Evolutionary conservation across 2,329 filamentous ascomycete species (phyloP).

Genomic region (Trichoderma afroharzianum): DNA sequence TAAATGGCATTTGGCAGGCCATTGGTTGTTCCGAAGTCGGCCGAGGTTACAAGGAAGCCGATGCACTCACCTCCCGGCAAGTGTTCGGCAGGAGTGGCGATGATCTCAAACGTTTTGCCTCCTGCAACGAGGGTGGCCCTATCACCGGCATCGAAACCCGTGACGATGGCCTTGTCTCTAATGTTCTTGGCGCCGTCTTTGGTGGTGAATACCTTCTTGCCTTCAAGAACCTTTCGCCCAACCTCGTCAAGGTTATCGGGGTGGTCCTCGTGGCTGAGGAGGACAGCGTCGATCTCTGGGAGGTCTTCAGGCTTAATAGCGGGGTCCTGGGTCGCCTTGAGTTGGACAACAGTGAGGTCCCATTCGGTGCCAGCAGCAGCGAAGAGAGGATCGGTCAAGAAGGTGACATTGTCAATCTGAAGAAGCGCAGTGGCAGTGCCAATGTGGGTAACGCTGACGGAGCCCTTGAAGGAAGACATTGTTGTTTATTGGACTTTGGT

Average conservation of each 20-base stretch:
- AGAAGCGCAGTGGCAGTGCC: slow-evolving; percentile 48
- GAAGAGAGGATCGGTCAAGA: slow-evolving; percentile 47
- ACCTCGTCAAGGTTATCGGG: slow-evolving; percentile 46
- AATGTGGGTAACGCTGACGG: slow-evolving; percentile 41
- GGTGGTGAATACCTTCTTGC: slow-evolving; percentile 44
- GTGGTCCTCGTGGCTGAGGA: slow-evolving; percentile 50
- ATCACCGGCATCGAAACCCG: slow-evolving; percentile 39
- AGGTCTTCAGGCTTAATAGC: slow-evolving; percentile 37
- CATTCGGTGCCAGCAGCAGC: slow-evolving; percentile 36
- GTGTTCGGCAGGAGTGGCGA: slow-evolving; percentile 42
- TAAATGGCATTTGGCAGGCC: slow-evolving; percentile 44
- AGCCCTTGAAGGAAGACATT: slow-evolving; percentile 20
- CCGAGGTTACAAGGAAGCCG: slow-evolving; percentile 40
- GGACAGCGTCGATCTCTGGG: slow-evolving; percentile 45
- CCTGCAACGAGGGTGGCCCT: slow-evolving; percentile 27
- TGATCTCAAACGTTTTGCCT: slow-evolving; percentile 37
- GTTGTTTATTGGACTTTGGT: not conserved
- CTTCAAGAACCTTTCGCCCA: slow-evolving; percentile 44
- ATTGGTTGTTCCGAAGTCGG: slow-evolving; percentile 35
- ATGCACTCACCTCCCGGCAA: slow-evolving; percentile 42
- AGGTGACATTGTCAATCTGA: slow-evolving; percentile 38
- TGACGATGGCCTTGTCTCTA: slow-evolving; percentile 39
- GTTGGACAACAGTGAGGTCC: slow-evolving; percentile 25
- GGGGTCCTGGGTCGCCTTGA: slow-evolving; percentile 32
- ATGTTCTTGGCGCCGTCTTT: slow-evolving; percentile 43